Conservation (phyloP, 2,329 filamentous ascomycete genomes). For the Arthrobotrys entomopaga region DNA sequence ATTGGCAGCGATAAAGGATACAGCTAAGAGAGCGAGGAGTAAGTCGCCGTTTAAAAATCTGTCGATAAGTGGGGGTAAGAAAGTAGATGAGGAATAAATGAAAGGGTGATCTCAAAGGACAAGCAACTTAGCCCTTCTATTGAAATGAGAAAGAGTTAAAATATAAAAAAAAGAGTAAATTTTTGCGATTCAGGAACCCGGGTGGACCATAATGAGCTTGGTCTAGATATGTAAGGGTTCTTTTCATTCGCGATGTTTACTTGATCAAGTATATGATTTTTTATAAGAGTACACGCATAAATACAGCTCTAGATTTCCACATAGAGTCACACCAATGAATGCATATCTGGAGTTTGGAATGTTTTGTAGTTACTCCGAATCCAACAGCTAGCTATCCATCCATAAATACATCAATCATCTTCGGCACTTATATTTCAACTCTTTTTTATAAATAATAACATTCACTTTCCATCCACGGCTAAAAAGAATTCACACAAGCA, state of each 20-base stretch:
- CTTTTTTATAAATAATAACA: no score
- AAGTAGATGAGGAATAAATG: no score
- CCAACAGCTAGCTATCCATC: background rate
- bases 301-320: background rate
- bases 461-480: no score
- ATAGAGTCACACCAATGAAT: background rate
- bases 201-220: no score
- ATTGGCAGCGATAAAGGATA: conserved; percentile 41
- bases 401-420: background rate
- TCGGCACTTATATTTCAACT: background rate
- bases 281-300: background rate
- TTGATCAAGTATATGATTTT: conserved; percentile 19
- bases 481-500: no score
- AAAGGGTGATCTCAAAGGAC: no score
- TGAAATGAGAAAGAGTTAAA: no score
- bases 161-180: no score
- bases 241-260: no score
- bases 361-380: background rate
- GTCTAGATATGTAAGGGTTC: no score
- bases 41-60: conserved; percentile 30
- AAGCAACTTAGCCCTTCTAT: no score
- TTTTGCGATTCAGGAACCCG: no score
- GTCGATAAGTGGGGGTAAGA: background rate
- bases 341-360: conserved; percentile 10
- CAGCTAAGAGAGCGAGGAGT: conserved; percentile 26